Conservation (phyloP, 352 stramenopile species). For the Detonula confervacea region DNA sequence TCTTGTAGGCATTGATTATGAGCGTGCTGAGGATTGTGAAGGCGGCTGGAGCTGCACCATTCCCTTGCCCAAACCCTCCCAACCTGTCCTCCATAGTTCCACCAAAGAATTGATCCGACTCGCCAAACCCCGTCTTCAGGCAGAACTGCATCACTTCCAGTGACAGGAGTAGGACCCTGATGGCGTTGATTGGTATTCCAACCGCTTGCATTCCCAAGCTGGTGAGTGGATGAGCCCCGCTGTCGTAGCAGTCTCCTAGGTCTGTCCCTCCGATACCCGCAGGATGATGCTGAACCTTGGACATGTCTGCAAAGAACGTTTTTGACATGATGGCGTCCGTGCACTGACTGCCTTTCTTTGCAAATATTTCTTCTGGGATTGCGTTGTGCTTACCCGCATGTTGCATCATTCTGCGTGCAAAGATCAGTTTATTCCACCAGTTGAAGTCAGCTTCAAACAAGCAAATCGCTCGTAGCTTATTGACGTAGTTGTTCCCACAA, state of each 20-base stretch:
- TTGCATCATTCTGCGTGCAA: conserved; percentile 20
- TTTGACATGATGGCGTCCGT: conserved; percentile 11
- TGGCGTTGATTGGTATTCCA: background rate
- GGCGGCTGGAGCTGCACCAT: background rate
- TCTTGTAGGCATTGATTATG: conserved; percentile 4
- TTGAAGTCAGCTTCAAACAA: conserved; percentile 31
- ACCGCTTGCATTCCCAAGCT: conserved; percentile 8
- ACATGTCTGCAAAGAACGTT: background rate
- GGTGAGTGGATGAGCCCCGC: background rate
- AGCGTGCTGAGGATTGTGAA: conserved; percentile 12
- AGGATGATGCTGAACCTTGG: conserved; percentile 1
- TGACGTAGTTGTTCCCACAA: conserved; percentile 8
- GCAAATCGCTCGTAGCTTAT: conserved; percentile 20
- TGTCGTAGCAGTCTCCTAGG: conserved; percentile 26
- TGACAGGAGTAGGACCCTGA: background rate
- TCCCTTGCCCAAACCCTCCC: conserved; percentile 18
- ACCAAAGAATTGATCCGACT: conserved; percentile 2
- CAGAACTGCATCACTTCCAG: conserved; percentile 37
- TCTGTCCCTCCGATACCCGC: background rate
- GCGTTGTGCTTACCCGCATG: background rate
- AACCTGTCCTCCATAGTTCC: background rate
- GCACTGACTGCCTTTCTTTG: background rate
- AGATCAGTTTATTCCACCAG: conserved; percentile 35
- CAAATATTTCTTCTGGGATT: conserved; percentile 9
- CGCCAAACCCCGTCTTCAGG: conserved; percentile 29